Conservation (phyloP, 352 stramenopile genomes). For the Phytophthora tubulina region DNA sequence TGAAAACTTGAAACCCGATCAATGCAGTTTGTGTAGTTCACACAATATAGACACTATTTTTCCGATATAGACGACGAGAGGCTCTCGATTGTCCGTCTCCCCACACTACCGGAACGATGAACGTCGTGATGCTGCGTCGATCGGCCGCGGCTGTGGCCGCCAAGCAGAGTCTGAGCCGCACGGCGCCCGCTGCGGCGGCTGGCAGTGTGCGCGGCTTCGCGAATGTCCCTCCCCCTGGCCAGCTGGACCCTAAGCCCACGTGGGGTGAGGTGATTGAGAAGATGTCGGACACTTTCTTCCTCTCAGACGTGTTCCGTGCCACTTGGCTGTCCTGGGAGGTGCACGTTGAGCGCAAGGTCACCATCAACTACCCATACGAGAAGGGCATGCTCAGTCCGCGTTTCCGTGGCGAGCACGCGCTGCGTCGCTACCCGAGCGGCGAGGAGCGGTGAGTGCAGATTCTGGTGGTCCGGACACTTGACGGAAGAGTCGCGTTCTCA, state of each 20-base stretch:
- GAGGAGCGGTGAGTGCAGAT: conserved; percentile 93
- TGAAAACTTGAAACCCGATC: neutral
- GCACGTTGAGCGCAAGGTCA: conserved; percentile 94
- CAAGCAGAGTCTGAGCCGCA: conserved; percentile 41
- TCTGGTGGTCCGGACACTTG: conserved; percentile 24
- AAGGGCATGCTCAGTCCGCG: conserved; percentile 96
- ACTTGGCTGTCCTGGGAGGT: conserved; percentile 86
- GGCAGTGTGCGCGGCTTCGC: conserved; percentile 44
- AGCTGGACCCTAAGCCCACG: conserved; percentile 65
- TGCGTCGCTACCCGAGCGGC: conserved; percentile 98
- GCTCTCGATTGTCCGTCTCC: conserved; percentile 24
- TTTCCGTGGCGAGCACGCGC: conserved; percentile 98
- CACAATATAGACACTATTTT: neutral
- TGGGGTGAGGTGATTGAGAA: conserved; percentile 84
- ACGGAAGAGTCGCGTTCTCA: conserved; percentile 24
- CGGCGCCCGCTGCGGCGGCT: conserved; percentile 12
- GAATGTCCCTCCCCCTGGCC: conserved; percentile 33
- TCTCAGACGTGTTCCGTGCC: conserved; percentile 81
- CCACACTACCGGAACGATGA: conserved; percentile 54
- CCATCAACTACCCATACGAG: conserved; percentile 99
- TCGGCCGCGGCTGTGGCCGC: conserved; percentile 51
- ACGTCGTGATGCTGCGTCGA: conserved; percentile 67
- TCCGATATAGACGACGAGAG: conserved; percentile 3
- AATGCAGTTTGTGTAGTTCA: neutral
- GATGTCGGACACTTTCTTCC: conserved; percentile 86